Base-by-base conservation (phyloP, 805 yeast genomes). In the Kodamaea kaohsiungensis region DNA sequence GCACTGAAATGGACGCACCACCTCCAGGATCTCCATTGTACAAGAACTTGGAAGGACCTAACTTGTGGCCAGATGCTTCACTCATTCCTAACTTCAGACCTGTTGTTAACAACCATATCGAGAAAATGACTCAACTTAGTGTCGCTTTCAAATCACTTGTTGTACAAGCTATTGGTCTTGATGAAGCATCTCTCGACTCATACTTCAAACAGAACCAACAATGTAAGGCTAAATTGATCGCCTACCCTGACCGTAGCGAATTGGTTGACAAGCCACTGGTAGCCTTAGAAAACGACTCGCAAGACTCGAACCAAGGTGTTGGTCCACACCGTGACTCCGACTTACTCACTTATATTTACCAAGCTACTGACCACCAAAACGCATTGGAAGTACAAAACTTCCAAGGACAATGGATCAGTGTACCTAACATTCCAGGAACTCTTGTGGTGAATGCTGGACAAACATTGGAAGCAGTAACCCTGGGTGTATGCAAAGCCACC, bases 281-380 rank as follows among this genome's bases (percentile, higher is more conserved):
- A 7, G 71, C 69, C 1, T 54, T 68, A 25, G 57, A 67, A 15
- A 37, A 43, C 48, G 75, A 71, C 51, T 61, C 66, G 17, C 67
- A 69, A 12, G 58, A 65, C 7, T 61, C 70, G 19, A 53, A 52
- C 9, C 86, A 81, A 59, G 88, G 87, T 0, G 81, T 78, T 15
- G 88, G 89, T 0, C 86, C 88, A 2, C 91, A 86, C 61, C 77
- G 88, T 54, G 91, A 87, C 61, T 81, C 85, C 2, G 88, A 84
- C 52, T 73, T 85, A 61, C 62, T 85, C 27, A 85, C 89, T 0
- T 82, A 76, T 62, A 82, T 86, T 10, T 80, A 77, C 59, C 88
- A 85, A 61, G 88, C 84, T 9, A 71, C 81, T 0, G 70, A 66
- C 13, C 82, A 78, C 53, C 35, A 53, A 8, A 75, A 81, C 39